Evolutionary conservation across 2,329 filamentous ascomycete genomes (phyloP).

Genomic region (Dactylellina drechsleri): DNA sequence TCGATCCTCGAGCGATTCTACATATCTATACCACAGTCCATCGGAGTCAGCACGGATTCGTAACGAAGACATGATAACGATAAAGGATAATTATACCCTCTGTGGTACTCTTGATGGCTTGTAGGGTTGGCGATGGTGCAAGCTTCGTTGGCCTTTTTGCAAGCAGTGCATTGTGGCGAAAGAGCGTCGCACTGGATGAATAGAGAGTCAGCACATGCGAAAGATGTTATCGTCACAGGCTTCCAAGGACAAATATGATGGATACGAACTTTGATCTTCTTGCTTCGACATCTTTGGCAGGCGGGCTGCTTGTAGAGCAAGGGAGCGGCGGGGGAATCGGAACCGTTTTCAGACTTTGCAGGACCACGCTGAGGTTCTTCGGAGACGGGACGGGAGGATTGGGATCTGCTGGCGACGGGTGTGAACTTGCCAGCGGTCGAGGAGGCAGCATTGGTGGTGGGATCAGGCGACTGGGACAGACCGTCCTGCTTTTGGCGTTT

Average conservation of each 20-base stretch:
- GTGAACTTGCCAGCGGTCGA: constrained; percentile 41
- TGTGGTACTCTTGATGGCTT: constrained; percentile 53
- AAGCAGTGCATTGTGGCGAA: constrained; percentile 54
- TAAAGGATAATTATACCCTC: constrained; percentile 23
- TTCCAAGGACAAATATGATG: not conserved
- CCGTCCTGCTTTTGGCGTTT: constrained; percentile 54
- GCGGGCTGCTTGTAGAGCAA: constrained; percentile 53
- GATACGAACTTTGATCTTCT: constrained; percentile 52
- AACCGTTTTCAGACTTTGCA: constrained; percentile 49
- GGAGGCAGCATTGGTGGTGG: constrained; percentile 1
- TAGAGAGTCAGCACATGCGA: constrained; percentile 19
- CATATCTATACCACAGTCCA: constrained; percentile 19
- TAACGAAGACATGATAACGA: not conserved
- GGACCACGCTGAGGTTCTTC: constrained; percentile 48
- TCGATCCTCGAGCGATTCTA: constrained; percentile 52
- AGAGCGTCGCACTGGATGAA: constrained; percentile 51
- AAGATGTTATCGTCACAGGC: not conserved
- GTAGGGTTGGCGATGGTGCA: constrained; percentile 54
- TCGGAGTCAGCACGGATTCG: too few relatives aligned
- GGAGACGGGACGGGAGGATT: constrained; percentile 53
- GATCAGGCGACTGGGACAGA: constrained; percentile 45
- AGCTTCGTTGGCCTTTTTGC: constrained; percentile 54
- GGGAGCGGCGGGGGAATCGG: constrained; percentile 44
- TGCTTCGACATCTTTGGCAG: constrained; percentile 54
- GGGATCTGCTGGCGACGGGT: constrained; percentile 36